phyloP scores from a whole-genome alignment of 2,329 filamentous ascomycete genomes.

The Botrytis porri region DNA sequence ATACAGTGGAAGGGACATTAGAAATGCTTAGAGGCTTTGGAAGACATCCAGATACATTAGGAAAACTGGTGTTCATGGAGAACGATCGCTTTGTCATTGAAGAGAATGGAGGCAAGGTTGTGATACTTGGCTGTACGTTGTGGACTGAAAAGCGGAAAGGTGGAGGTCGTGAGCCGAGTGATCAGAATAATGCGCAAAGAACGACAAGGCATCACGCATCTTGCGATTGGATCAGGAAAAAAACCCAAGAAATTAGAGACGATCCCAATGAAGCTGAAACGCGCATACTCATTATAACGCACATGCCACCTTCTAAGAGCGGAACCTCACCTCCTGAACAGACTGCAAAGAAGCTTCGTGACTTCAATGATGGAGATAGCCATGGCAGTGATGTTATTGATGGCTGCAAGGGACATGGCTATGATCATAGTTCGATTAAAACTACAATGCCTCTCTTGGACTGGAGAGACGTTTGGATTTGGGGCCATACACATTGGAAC shows the following conservation, averaged over 20 bases:
- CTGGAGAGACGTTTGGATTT: slow-evolving; percentile 8
- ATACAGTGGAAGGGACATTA: not conserved
- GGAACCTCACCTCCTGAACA: not conserved
- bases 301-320: slow-evolving; percentile 14
- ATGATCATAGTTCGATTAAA: slow-evolving; percentile 7
- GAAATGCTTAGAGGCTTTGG: not conserved
- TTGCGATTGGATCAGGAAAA: not conserved
- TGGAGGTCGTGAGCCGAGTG: not conserved
- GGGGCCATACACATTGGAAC: slow-evolving; percentile 16
- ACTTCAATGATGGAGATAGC: not conserved
- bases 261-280: not conserved
- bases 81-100: not conserved
- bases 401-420: not conserved
- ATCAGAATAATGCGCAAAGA: not conserved
- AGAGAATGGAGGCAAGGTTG: not conserved
- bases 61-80: slow-evolving; percentile 5
- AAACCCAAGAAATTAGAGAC: not conserved
- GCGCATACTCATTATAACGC: slow-evolving; percentile 14
- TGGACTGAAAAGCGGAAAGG: not conserved
- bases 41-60: not conserved
- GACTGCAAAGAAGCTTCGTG: not conserved
- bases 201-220: not conserved
- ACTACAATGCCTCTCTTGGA: slow-evolving; percentile 13
- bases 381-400: slow-evolving; percentile 7
- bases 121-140: not conserved